Base-by-base conservation (phyloP, 495 filamentous ascomycete species). In the Penicillium coprophilum region DNA sequence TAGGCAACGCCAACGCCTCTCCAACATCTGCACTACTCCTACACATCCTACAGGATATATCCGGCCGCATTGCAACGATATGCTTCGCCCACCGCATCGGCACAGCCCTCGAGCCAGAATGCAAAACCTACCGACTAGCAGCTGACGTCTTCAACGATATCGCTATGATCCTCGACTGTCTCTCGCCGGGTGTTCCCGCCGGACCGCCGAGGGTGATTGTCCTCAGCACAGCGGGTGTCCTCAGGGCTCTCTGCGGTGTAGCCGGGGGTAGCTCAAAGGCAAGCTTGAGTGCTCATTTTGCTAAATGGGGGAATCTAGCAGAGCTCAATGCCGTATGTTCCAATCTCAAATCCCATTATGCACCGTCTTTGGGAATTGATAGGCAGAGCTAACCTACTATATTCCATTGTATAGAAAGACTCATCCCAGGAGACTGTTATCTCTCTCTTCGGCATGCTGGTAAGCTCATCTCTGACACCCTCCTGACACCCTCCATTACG, bases 361-460 rank as follows among this genome's bases (percentile, higher is more conserved):
- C 24, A n/a, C 2, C 4, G 13, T 50, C 27, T 12, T 17, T 21
- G 12, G n/a, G 0, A 7, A 13, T 6, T 10, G 20, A 24, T 32
- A 17, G 17, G 1, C 5, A 21, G 21, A 21, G 17, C 49, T 63
- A 44, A 66, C 23, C 6, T 21, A 3, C 4, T 46, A n/a, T 23
- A 5, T 23, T 30, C 36, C 6, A 17, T 20, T 7, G 12, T 56
- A 47, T 48, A 87, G 80, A 87, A 98, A 84, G 93, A 98, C 66
- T 93, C 92, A 21, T 93, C 89, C 57, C 93, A 98, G 76, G 93
- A 98, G 73, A 98, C 93, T 0, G 80, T 97, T 36, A 92, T 98
- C 50, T 93, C 90, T 3, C 79, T 98, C 38, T 34, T 96, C 38
- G 93, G 93, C 1, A 94, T 96, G 91, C 78, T 96, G 55, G 85